These are phyloP conservation scores for Phialophora chinensis DNA, from an alignment of 2,329 filamentous ascomycete genomes.

Conservation along the genomic window DNA sequence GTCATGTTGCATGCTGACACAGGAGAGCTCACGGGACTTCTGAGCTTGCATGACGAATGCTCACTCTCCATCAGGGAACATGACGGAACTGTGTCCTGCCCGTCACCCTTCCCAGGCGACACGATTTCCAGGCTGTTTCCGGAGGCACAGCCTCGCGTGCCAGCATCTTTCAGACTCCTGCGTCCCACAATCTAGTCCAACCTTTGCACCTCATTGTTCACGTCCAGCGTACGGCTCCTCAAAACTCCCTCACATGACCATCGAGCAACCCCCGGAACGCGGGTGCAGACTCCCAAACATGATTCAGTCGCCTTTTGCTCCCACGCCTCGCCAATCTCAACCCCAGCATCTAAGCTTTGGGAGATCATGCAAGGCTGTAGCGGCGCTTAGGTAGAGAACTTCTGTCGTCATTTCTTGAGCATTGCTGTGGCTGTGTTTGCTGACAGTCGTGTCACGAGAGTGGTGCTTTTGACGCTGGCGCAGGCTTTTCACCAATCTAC, in stretches of 20 bases:
- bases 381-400: neutral
- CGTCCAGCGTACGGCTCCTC: neutral
- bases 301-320: neutral
- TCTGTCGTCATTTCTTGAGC: neutral
- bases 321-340: neutral
- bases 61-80: neutral
- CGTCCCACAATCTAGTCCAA: neutral
- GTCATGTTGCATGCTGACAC: neutral
- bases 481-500: constrained; percentile 6
- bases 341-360: neutral
- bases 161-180: neutral
- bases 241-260: constrained; percentile 2
- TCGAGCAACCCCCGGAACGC: neutral
- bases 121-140: neutral
- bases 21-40: neutral
- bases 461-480: neutral
- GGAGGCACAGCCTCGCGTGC: neutral
- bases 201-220: neutral
- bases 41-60: neutral
- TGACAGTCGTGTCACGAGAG: neutral
- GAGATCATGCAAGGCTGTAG: neutral
- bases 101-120: neutral
- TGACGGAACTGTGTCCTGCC: constrained; percentile 1
- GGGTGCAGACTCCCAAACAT: neutral
- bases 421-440: neutral